These are phyloP conservation scores for Leccinellum rugosiceps DNA, from an alignment of 768 basidiomycete genomes.

Conservation along the genomic window DNA sequence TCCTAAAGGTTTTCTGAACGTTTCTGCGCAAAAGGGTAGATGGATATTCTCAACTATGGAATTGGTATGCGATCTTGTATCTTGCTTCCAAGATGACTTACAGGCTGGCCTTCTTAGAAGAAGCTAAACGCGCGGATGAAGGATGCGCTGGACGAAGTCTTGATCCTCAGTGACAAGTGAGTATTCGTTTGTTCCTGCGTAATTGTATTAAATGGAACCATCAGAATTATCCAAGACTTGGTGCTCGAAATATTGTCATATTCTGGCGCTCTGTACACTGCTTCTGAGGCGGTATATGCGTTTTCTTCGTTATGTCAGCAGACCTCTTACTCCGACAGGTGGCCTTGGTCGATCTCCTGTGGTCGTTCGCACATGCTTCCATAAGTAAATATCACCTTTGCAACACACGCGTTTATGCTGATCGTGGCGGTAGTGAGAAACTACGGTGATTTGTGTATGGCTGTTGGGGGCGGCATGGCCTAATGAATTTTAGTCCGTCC, in stretches of 20 bases:
- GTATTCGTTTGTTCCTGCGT: constrained; percentile 4
- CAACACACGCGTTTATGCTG: neutral
- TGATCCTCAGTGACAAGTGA: constrained; percentile 81
- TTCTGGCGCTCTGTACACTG: constrained; percentile 82
- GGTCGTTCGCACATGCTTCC: constrained; percentile 81
- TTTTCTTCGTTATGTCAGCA: neutral
- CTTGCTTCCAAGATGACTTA: neutral
- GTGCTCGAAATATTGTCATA: constrained; percentile 65
- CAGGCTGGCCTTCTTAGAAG: constrained; percentile 45
- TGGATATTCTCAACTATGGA: constrained; percentile 80
- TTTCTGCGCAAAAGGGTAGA: constrained; percentile 61
- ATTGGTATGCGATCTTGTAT: constrained; percentile 48
- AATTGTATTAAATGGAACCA: neutral
- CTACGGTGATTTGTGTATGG: constrained; percentile 36
- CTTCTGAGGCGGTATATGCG: constrained; percentile 73
- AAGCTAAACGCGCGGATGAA: constrained; percentile 88
- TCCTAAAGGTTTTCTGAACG: constrained; percentile 71
- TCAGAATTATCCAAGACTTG: constrained; percentile 77
- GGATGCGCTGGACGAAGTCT: constrained; percentile 85
- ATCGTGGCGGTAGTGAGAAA: constrained; percentile 38
- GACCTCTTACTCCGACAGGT: constrained; percentile 44
- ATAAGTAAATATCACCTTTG: constrained; percentile 55
- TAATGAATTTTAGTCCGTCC: constrained; percentile 62
- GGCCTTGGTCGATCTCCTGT: constrained; percentile 85
- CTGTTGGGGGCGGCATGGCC: neutral